Percentiles rank a stretch among this genome's conserved stretches.
Evolutionary conservation across 2,329 filamentous ascomycete species (phyloP).

Genomic region (Nemania sp.): DNA sequence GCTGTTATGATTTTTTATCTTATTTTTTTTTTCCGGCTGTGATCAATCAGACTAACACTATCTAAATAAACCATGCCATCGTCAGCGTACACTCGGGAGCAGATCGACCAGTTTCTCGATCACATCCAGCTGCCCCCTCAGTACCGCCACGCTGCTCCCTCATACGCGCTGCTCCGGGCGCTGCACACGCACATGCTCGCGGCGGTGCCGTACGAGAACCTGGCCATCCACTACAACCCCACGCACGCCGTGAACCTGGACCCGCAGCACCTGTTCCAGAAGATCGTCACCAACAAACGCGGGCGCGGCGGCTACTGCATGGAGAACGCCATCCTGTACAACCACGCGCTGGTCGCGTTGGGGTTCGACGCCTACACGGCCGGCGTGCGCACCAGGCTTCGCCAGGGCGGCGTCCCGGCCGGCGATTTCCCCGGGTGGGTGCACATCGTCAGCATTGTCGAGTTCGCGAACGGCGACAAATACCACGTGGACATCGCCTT

Average conservation of each 20-base stretch:
- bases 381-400: constrained; percentile 54
- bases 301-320: constrained; percentile 64
- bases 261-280: constrained; percentile 52
- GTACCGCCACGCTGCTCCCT: constrained; percentile 24
- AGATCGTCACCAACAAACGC: constrained; percentile 48
- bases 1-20: too few species aligned
- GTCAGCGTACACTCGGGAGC: constrained; percentile 21
- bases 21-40: too few species aligned
- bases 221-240: constrained; percentile 55
- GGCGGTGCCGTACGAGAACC: constrained; percentile 59
- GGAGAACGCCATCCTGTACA: constrained; percentile 59
- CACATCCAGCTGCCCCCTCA: constrained; percentile 25
- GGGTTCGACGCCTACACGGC: constrained; percentile 58
- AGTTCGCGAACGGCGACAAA: constrained; percentile 51
- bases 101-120: constrained; percentile 27
- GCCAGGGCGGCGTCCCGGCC: constrained; percentile 44
- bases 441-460: constrained; percentile 66
- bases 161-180: constrained; percentile 20
- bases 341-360: constrained; percentile 54
- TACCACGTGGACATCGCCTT: constrained; percentile 66
- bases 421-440: constrained; percentile 55
- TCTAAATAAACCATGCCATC: constrained; percentile 13
- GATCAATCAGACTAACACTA: too few species aligned
- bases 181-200: constrained; percentile 34
- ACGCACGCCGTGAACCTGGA: constrained; percentile 47